Percentiles rank a stretch among this genome's conserved stretches.
Conservation (phyloP, 176 grass and related monocot species). For the Rhynchospora breviuscula region DNA sequence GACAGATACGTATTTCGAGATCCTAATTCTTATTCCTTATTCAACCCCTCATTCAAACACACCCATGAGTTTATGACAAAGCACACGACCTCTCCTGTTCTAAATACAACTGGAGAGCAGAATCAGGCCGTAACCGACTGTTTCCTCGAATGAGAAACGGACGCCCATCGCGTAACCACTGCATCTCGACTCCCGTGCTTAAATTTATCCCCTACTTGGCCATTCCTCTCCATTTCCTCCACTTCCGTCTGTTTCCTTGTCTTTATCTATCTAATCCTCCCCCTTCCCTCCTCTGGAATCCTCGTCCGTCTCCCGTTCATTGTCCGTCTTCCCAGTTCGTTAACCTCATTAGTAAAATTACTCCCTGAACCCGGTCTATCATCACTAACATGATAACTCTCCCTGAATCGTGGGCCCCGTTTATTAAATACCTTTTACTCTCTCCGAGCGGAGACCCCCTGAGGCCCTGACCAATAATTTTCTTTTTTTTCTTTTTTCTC, state of each 20-base stretch:
- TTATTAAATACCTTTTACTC: neutral
- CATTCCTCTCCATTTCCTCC: neutral
- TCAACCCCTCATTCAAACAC: no score
- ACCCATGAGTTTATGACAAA: neutral
- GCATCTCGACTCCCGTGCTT: neutral
- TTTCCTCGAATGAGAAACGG: constrained; percentile 14
- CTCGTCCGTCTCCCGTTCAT: neutral
- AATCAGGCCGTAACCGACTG: neutral
- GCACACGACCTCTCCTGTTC: neutral
- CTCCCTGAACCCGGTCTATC: neutral
- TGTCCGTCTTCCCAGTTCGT: neutral
- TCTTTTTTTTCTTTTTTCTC: neutral
- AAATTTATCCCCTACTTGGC: neutral
- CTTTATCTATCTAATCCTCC: neutral
- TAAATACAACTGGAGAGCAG: neutral
- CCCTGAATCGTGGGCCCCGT: neutral
- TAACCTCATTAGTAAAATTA: neutral
- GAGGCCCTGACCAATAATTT: no score
- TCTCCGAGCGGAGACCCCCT: neutral
- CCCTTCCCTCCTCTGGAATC: neutral
- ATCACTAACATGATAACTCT: neutral
- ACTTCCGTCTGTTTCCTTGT: neutral
- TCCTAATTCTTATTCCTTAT: no score
- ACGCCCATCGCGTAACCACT: neutral
- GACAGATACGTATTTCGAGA: no score